phyloP scores from a whole-genome alignment of 83 land plant species.

The Picea abies region DNA sequence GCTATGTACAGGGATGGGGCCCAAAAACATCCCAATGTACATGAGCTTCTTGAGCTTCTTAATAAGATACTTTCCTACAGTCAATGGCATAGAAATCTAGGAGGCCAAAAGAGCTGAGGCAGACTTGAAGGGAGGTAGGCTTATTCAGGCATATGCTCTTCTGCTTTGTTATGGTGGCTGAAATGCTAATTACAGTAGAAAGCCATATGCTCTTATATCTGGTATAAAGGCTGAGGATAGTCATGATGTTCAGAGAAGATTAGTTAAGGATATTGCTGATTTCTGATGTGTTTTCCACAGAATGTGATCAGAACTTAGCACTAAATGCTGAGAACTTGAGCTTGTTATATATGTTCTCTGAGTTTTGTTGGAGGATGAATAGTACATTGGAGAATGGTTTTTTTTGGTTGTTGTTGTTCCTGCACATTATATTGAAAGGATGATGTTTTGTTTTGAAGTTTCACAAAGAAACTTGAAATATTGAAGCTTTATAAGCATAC shows the following conservation, averaged over 20 bases:
- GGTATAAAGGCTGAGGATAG: no score
- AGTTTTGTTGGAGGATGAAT: constrained; percentile 15
- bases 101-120: no score
- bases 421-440: not conserved
- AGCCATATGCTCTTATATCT: not conserved
- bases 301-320: constrained; percentile 6
- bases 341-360: not conserved
- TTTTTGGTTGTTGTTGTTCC: not conserved
- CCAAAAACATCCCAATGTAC: no score
- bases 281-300: constrained; percentile 14
- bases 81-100: no score
- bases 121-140: no score
- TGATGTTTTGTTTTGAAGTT: no score
- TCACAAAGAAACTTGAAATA: no score
- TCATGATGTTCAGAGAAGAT: not conserved
- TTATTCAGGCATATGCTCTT: not conserved
- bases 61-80: no score
- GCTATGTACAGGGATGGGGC: no score
- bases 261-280: not conserved
- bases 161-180: not conserved
- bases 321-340: not conserved
- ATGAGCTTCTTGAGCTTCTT: no score
- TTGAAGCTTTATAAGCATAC: no score
- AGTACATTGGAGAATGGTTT: not conserved
- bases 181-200: not conserved